These are phyloP conservation scores for Ilyonectria mors-panacis DNA, from an alignment of 2,329 filamentous ascomycete species.

Conservation along the genomic window DNA sequence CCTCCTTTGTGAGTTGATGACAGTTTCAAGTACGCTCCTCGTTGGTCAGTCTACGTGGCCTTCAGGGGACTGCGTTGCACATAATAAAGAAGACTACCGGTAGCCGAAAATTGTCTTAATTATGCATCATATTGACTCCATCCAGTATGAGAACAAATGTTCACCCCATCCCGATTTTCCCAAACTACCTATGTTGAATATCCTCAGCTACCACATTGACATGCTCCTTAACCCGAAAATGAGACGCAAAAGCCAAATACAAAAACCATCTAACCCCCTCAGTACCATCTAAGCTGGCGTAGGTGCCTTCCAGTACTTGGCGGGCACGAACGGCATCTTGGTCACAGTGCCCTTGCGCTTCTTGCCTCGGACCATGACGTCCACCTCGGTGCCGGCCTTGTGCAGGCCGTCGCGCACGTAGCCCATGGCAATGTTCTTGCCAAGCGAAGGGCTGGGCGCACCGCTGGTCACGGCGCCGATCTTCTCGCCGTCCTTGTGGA, in stretches of 20 bases:
- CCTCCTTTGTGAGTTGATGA: too few species aligned
- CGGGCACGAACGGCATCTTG: constrained; percentile 91
- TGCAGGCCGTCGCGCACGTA: constrained; percentile 87
- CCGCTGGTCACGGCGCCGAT: constrained; percentile 91
- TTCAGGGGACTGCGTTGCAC: too few species aligned
- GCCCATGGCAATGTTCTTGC: constrained; percentile 96
- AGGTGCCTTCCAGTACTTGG: constrained; percentile 74
- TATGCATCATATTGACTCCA: constrained; percentile 18
- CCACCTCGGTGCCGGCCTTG: constrained; percentile 86
- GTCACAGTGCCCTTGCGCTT: constrained; percentile 80
- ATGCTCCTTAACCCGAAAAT: constrained; percentile 10
- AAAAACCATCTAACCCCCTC: neutral
- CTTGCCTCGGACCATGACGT: constrained; percentile 83
- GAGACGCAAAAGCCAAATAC: constrained; percentile 2
- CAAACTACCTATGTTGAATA: constrained; percentile 27
- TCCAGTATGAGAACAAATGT: constrained; percentile 1
- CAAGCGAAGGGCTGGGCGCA: constrained; percentile 87
- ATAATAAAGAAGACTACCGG: too few species aligned
- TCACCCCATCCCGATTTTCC: constrained; percentile 18
- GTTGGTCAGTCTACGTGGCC: too few species aligned
- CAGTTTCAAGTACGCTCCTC: too few species aligned
- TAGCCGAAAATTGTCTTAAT: neutral
- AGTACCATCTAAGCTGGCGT: constrained; percentile 11
- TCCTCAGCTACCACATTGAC: constrained; percentile 5
- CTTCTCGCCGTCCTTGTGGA: constrained; percentile 76